Percentiles rank a stretch among this genome's conserved stretches.
Evolutionary conservation across 2,329 filamentous ascomycete species (phyloP).

Genomic region (Exophiala sp.): DNA sequence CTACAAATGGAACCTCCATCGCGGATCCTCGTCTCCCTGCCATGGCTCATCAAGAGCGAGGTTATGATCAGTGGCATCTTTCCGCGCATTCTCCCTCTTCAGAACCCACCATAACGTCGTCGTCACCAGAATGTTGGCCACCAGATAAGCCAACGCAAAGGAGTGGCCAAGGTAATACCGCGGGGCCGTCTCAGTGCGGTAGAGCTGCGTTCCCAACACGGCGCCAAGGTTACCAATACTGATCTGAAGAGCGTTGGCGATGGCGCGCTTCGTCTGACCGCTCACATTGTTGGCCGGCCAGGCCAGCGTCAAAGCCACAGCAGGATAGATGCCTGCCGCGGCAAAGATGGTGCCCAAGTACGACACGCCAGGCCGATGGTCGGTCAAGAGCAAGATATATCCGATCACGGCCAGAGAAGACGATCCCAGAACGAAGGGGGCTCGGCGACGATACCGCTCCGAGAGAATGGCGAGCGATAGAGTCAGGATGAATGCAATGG

Average conservation of each 20-base stretch:
- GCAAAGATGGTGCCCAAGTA: constrained; percentile 60
- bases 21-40: constrained; percentile 32
- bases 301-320: constrained; percentile 50
- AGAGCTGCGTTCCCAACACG: constrained; percentile 60
- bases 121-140: constrained; percentile 53
- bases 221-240: constrained; percentile 61
- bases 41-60: constrained; percentile 23
- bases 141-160: constrained; percentile 59
- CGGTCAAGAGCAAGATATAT: constrained; percentile 56
- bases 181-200: constrained; percentile 55
- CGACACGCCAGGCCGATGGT: constrained; percentile 50
- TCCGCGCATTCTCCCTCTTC: constrained; percentile 51
- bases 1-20: constrained; percentile 24
- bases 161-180: constrained; percentile 61
- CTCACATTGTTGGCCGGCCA: constrained; percentile 69
- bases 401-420: constrained; percentile 55
- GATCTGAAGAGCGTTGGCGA: constrained; percentile 65
- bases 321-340: constrained; percentile 62
- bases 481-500: constrained; percentile 52
- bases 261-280: constrained; percentile 63
- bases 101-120: constrained; percentile 50
- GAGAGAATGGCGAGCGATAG: constrained; percentile 53
- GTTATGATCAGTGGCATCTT: constrained; percentile 25
- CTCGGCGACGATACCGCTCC: constrained; percentile 53
- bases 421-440: constrained; percentile 58